Evolutionary conservation across 2,329 filamentous ascomycete genomes (phyloP), one percentile per base, ranked within the genome.

Genomic region (Colletotrichum tropicicola): DNA sequence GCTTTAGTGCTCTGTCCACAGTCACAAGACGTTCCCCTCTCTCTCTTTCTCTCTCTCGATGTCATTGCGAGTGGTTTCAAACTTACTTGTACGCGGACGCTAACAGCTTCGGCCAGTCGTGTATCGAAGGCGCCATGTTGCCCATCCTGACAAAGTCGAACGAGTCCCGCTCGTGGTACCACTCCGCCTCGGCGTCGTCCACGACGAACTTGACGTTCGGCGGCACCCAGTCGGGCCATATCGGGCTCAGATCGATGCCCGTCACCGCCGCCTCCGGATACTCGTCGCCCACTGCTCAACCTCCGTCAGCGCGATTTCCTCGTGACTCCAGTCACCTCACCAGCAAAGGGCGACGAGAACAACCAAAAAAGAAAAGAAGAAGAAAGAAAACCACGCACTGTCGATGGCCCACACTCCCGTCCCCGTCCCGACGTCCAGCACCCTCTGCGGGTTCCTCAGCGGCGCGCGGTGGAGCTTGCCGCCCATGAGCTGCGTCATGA

Each of bases 151-250:
- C 83, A 68, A 85, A 87, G 75, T 91, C 87, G 69, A 87, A 86
- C 32, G 80, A 74, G 59, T 52, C 28, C 4, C 37, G 35, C 71
- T 75, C 68, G 72, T 77, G 74, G 74, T 77, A 71, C 87, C 87
- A 89, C 3, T 75, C 71, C 45, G 62, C 72, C 53, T 65, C 74
- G 66, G 62, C 75, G 68, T 94, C 91, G 72, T 93, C 91, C 41
- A 94, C 85, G 64, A 88, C 87, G 68, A 94, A 94, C 66, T 88
- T 86, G 12, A 93, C 89, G 66, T 94, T 94, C 15, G 86, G 85
- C 0, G 91, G 91, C 0, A 92, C 89, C 54, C 85, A 81, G 4
- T 78, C 78, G 2, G 89, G 88, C 71, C 92, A 89, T 21, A 91
- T 88, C 1, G 89, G 89, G 0, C 88, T 91, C 3, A 92, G 80